phyloP scores from a whole-genome alignment of 345 rosid species.

The Camelina laxa region DNA sequence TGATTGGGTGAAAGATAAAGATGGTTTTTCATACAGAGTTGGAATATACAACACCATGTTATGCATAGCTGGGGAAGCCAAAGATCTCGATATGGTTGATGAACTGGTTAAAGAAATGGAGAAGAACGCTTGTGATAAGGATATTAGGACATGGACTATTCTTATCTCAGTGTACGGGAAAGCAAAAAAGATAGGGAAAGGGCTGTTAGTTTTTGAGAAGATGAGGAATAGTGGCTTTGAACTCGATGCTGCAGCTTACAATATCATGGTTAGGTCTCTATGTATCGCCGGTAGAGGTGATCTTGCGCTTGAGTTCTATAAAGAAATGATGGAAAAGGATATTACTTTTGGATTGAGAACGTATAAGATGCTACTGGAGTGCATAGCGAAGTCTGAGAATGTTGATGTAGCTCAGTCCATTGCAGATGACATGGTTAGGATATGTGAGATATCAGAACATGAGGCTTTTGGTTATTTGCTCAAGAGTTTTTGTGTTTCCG shows the following conservation, averaged over 20 bases:
- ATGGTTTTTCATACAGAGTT: constrained; percentile 56
- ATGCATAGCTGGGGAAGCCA: constrained; percentile 65
- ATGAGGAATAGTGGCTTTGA: constrained; percentile 65
- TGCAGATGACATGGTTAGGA: constrained; percentile 64
- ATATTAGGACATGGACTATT: constrained; percentile 74
- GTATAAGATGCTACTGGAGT: constrained; percentile 61
- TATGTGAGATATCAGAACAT: constrained; percentile 55
- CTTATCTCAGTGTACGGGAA: constrained; percentile 68
- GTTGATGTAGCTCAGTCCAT: constrained; percentile 55
- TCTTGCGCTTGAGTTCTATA: constrained; percentile 69
- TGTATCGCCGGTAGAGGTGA: constrained; percentile 66
- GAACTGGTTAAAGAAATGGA: constrained; percentile 70
- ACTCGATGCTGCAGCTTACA: constrained; percentile 59
- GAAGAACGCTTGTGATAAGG: constrained; percentile 53
- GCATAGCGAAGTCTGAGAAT: constrained; percentile 55
- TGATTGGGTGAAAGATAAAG: constrained; percentile 64
- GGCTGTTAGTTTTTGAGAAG: constrained; percentile 59
- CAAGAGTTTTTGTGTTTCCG: constrained; percentile 69
- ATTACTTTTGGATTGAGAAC: constrained; percentile 56
- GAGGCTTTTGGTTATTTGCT: constrained; percentile 60
- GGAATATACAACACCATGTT: constrained; percentile 65
- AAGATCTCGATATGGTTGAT: constrained; percentile 55
- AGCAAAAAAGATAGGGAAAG: constrained; percentile 65
- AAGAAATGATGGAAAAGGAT: constrained; percentile 67
- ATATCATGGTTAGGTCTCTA: constrained; percentile 53